These are phyloP conservation scores for Penicillium sp. DNA, from an alignment of 2,329 filamentous ascomycete genomes.

Conservation along the genomic window DNA sequence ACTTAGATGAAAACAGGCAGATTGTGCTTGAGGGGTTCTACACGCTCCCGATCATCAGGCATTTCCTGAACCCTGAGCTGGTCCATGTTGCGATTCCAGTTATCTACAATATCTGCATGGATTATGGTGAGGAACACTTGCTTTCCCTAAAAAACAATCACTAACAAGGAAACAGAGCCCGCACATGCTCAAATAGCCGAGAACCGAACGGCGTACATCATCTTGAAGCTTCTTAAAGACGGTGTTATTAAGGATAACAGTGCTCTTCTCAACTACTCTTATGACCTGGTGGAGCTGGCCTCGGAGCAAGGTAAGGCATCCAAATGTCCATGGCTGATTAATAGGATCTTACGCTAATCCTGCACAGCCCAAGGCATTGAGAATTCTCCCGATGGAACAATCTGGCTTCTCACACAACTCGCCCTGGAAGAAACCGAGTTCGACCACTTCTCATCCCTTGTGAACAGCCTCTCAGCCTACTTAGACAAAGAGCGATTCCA, in stretches of 20 bases:
- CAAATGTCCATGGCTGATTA: background rate
- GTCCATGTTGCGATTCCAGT: constrained; percentile 51
- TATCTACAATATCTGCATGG: constrained; percentile 54
- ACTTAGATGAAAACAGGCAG: constrained; percentile 49
- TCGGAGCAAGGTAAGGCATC: constrained; percentile 46
- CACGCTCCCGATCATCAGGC: constrained; percentile 46
- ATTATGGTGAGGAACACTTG: constrained; percentile 44
- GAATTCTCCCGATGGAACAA: constrained; percentile 42
- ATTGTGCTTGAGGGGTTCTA: constrained; percentile 49
- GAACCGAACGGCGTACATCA: constrained; percentile 45
- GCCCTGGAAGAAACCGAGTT: constrained; percentile 36
- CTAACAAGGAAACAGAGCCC: constrained; percentile 43
- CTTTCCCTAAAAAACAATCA: background rate
- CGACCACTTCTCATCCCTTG: constrained; percentile 41
- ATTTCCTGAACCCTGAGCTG: constrained; percentile 43
- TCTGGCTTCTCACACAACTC: constrained; percentile 44
- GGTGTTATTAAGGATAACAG: constrained; percentile 40
- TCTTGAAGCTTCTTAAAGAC: constrained; percentile 45
- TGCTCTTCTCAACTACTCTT: constrained; percentile 44
- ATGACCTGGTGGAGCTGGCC: constrained; percentile 49
- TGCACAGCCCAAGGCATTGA: constrained; percentile 43
- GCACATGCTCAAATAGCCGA: constrained; percentile 47
- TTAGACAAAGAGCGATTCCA: constrained; percentile 49
- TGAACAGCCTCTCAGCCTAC: constrained; percentile 42
- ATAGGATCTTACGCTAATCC: constrained; percentile 9